A percentile compares a stretch with the other conserved stretches of the same genome.
Evolutionary conservation across 192 early-diverging fungal species (phyloP).

Genomic region (Backusella tuberculispora): DNA sequence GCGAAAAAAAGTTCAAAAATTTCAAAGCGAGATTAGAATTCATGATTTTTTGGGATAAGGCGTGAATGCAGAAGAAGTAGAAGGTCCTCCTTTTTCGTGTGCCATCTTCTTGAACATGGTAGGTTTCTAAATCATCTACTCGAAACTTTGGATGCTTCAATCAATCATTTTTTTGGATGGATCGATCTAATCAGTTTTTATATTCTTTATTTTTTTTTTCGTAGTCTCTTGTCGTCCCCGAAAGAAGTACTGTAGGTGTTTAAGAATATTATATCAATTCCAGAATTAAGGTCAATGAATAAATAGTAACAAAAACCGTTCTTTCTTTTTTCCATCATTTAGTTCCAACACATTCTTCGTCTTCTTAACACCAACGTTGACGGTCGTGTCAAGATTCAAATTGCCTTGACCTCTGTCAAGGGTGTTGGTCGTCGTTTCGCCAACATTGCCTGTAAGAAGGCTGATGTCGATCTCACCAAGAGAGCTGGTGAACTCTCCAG

Average conservation of each 20-base stretch:
- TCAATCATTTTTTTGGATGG: constrained; percentile 7
- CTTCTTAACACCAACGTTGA: constrained; percentile 99
- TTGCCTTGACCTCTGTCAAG: constrained; percentile 96
- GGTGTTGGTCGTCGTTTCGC: constrained; percentile 99
- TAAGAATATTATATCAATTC: background rate
- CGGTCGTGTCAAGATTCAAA: constrained; percentile 93
- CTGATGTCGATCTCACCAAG: constrained; percentile 96
- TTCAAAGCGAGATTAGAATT: constrained; percentile 12
- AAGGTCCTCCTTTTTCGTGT: constrained; percentile 34
- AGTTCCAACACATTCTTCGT: constrained; percentile 98
- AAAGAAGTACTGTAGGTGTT: constrained; percentile 67
- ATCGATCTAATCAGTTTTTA: background rate
- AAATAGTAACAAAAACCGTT: background rate
- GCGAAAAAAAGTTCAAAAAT: constrained; percentile 2
- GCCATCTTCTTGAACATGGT: constrained; percentile 28
- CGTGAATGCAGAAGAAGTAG: constrained; percentile 3
- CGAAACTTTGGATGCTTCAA: background rate
- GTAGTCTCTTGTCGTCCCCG: constrained; percentile 87
- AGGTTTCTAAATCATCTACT: background rate
- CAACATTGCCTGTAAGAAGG: constrained; percentile 99
- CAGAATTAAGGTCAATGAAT: background rate
- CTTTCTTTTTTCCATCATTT: background rate
- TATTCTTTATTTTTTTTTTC: constrained; percentile 4
- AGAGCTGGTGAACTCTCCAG: constrained; percentile 97
- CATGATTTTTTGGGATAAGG: constrained; percentile 9